Evolutionary conservation across 1,139 yeast species (phyloP), one percentile per base, ranked within the genome.

Genomic region (Meyerozyma guilliermondii): DNA sequence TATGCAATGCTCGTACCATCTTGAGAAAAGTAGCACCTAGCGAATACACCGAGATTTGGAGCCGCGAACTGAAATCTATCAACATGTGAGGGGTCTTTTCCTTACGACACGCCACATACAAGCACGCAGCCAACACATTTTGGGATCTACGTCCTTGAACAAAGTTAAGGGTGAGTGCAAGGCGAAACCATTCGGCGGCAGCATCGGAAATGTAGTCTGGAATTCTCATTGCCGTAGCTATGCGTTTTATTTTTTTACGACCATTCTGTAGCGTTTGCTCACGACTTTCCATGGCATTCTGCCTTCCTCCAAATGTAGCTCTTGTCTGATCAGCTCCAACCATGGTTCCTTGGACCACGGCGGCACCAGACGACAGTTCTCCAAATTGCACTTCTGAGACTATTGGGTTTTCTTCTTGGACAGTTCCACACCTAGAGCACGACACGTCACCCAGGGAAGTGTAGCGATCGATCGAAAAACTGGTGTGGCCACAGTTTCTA

Each of bases 91-190:
- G 91, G 1, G 98, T 91, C 59, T 80, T 78, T 55, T 86, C 94
- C 59, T 83, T 83, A 56, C 98, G 81, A 62, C 99, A 92, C 0
- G 98, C 96, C 43, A 92, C 81, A 58, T 92, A 92, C 26, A 92
- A 72, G 63, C 99, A 92, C 0, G 98, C 89, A 0, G 97, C 95
- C 43, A 91, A 81, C 5, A 92, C 98, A 58, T 91, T 91, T 59
- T 89, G 97, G 2, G 96, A 87, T 50, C 95, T 69, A 54, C 99
- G 76, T 11, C 99, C 99, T 62, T 92, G 96, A 18, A 92, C 98
- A 58, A 92, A 92, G 59, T 89, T 89, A 50, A 83, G 78, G 2
- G 88, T 78, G 33, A 92, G 71, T 0, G 98, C 98, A 45, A 89
- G 68, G 51, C 83, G 81, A 65, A 88, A 94, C 89, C 95, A 87